phyloP scores from a whole-genome alignment of 1,284 basidiomycete species.

The Abortiporus biennis region DNA sequence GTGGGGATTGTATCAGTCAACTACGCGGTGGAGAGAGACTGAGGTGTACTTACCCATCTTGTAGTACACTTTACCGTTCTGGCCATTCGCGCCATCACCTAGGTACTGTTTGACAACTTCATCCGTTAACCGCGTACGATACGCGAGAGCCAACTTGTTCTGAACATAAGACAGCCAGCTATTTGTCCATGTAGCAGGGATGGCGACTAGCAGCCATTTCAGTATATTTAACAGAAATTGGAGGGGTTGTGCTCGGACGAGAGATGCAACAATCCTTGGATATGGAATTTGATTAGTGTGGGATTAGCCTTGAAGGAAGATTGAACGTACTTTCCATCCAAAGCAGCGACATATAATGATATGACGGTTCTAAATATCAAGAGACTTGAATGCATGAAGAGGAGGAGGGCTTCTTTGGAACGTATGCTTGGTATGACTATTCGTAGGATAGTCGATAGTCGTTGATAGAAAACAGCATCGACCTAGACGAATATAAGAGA shows the following conservation, averaged over 20 bases:
- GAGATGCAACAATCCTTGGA: conserved; percentile 84
- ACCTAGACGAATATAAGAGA: conserved; percentile 42
- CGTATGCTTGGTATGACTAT: conserved; percentile 87
- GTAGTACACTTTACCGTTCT: conserved; percentile 80
- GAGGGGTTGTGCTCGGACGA: conserved; percentile 83
- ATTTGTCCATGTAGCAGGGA: conserved; percentile 95
- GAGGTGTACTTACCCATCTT: conserved; percentile 63
- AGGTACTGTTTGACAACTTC: conserved; percentile 85
- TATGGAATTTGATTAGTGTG: conserved; percentile 2
- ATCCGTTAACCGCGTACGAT: conserved; percentile 83
- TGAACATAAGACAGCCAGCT: conserved; percentile 95
- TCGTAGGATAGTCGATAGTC: conserved; percentile 71
- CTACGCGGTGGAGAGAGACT: background rate
- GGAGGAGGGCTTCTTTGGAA: conserved; percentile 83
- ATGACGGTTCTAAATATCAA: conserved; percentile 88
- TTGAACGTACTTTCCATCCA: conserved; percentile 80
- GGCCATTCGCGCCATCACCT: conserved; percentile 52
- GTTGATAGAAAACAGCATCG: conserved; percentile 85
- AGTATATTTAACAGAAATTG: conserved; percentile 84
- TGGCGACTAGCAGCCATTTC: conserved; percentile 89
- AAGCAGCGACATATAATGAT: conserved; percentile 90
- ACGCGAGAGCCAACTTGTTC: conserved; percentile 89
- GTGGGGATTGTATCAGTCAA: conserved; percentile 6
- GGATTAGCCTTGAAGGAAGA: conserved; percentile 5
- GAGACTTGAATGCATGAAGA: conserved; percentile 84